Base-by-base conservation (phyloP, 768 basidiomycete genomes). In the Candolleomyces aberdarensis region DNA sequence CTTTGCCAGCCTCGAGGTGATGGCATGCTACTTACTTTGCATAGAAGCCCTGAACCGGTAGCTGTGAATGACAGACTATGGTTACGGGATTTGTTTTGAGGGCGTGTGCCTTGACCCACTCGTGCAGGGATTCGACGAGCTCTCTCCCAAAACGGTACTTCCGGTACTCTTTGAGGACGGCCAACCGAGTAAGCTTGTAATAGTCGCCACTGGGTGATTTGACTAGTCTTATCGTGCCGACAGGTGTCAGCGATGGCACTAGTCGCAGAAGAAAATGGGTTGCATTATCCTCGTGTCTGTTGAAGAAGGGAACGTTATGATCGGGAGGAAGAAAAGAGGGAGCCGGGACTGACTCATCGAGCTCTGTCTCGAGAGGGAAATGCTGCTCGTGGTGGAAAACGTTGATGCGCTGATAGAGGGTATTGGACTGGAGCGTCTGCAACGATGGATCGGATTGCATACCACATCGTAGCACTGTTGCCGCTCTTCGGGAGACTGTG, bases 161-260 rank as follows among this genome's bases (percentile, higher is more conserved):
- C 51, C 93, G 85, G 70, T 87, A 88, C 1, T 82, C 78, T 64
- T 83, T 82, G 65, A 88, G 80, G 43, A 94, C 81, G 17, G 83
- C 88, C 9, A 92, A 82, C 3, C 90, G 84, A 63, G 79, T 80
- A 59, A 95, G 84, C 75, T 93, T 92, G 76, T 89, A 89, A 71
- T 84, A 84, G 40, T 70, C 69, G 32, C 60, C 65, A 46, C 69
- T 75, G 36, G 74, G 75, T 54, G 72, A 68, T 59, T 74, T 75
- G 66, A 71, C 69, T 52, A 73, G 75, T 55, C 91, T 84, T 56
- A 92, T 84, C 20, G 90, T 92, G 64, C 90, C 93, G 61, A 89
- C 79, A 9, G 89, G 88, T 59, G 73, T 74, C 47, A 80, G 72
- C 5, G 85, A 86, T 17, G 86, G 85, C 39, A 78, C 73, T 20